These are phyloP conservation scores for Capillidium heterosporum DNA, from an alignment of 371 early-diverging fungal species.

Conservation along the genomic window DNA sequence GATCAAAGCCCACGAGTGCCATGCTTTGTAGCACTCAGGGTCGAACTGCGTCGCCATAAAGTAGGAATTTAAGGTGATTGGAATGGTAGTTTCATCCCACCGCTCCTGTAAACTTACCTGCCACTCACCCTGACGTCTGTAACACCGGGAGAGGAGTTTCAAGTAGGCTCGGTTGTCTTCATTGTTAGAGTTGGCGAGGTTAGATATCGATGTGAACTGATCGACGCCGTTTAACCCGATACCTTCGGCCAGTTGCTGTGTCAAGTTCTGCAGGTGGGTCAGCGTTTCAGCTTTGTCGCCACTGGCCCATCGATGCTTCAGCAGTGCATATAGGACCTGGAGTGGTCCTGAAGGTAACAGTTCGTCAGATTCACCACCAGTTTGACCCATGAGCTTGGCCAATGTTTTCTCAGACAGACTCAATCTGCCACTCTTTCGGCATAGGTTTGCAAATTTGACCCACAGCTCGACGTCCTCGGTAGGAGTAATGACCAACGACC, in stretches of 20 bases:
- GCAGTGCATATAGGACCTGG: conserved; percentile 77
- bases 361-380: conserved; percentile 1
- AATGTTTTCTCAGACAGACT: conserved; percentile 68
- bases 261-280: conserved; percentile 38
- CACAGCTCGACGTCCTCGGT: conserved; percentile 85
- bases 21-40: conserved; percentile 92
- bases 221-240: conserved; percentile 15
- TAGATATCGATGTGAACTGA: conserved; percentile 12
- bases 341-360: conserved; percentile 28
- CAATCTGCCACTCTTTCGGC: conserved; percentile 76
- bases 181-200: neutral
- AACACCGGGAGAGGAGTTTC: conserved; percentile 68
- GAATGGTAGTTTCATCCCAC: conserved; percentile 49
- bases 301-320: conserved; percentile 88
- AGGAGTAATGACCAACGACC: conserved; percentile 79
- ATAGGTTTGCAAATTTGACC: conserved; percentile 89
- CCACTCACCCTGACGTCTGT: conserved; percentile 88
- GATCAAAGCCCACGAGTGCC: conserved; percentile 95
- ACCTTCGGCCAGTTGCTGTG: conserved; percentile 33
- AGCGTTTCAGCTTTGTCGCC: conserved; percentile 35
- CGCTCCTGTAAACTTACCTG: conserved; percentile 63
- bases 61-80: conserved; percentile 66
- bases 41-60: conserved; percentile 80
- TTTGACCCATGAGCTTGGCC: conserved; percentile 31
- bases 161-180: conserved; percentile 4